These are phyloP conservation scores for Thalassiosira sp. DNA, from an alignment of 352 stramenopile genomes.

Conservation along the genomic window DNA sequence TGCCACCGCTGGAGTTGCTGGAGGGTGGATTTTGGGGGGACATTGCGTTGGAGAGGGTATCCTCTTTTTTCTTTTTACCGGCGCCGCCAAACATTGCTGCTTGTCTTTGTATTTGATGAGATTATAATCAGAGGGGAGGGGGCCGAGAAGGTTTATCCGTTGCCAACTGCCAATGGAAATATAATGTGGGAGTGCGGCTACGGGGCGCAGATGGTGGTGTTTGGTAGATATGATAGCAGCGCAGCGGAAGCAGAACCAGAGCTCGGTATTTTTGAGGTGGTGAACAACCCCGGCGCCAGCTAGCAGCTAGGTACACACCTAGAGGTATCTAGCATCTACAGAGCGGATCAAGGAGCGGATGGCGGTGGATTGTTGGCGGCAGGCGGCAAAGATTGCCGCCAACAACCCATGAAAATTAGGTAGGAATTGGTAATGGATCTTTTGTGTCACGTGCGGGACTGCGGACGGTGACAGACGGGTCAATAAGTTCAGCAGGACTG, in stretches of 20 bases:
- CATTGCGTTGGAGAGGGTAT: slow-evolving; percentile 70
- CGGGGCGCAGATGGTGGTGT: too few species aligned
- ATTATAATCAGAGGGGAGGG: too few species aligned
- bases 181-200: too few species aligned
- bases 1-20: slow-evolving; percentile 18
- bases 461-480: neutral
- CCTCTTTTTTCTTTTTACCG: slow-evolving; percentile 61
- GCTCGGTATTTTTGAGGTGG: too few species aligned
- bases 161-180: too few species aligned
- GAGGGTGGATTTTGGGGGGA: slow-evolving; percentile 72
- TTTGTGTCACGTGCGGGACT: neutral
- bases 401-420: too few species aligned
- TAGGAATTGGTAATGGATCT: neutral
- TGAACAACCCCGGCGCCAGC: too few species aligned
- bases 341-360: too few species aligned
- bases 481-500: neutral
- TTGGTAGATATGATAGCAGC: too few species aligned
- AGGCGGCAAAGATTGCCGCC: neutral
- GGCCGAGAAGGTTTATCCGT: too few species aligned
- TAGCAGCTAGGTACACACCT: neutral
- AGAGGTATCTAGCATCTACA: neutral
- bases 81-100: slow-evolving; percentile 67
- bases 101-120: too few species aligned
- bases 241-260: too few species aligned
- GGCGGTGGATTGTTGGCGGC: neutral